phyloP scores from a whole-genome alignment of 2,329 filamentous ascomycete genomes.

The Chalaropsis ovoidea region DNA sequence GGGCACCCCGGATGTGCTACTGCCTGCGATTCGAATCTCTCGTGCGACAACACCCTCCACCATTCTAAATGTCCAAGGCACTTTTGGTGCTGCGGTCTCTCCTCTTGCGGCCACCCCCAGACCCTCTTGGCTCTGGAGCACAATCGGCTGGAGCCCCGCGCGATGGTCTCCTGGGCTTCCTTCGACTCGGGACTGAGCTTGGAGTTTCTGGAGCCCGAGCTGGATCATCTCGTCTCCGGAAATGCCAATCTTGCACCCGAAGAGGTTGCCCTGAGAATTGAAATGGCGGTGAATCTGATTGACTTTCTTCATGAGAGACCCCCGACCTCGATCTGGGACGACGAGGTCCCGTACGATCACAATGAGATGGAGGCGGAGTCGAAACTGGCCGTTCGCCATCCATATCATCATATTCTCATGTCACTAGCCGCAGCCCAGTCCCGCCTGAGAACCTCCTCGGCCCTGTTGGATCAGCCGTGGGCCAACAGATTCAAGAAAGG shows the following conservation, averaged over 20 bases:
- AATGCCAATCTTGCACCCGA: neutral
- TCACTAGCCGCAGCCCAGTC: neutral
- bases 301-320: neutral
- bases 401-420: neutral
- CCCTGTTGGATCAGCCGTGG: neutral
- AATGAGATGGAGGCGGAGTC: neutral
- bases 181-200: neutral
- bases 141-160: neutral
- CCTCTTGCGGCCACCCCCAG: neutral
- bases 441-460: neutral
- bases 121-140: neutral
- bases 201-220: neutral
- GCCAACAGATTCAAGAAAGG: neutral
- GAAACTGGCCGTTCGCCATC: neutral
- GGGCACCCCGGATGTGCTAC: neutral
- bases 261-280: neutral
- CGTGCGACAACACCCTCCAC: neutral
- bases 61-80: neutral
- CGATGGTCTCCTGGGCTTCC: neutral
- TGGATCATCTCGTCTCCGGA: neutral
- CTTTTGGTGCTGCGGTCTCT: neutral
- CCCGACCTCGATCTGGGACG: neutral
- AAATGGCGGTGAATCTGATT: neutral
- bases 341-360: neutral
- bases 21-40: neutral